Evolutionary conservation across 176 grass and related monocot species (phyloP).

Genomic region (Guadua angustifolia): DNA sequence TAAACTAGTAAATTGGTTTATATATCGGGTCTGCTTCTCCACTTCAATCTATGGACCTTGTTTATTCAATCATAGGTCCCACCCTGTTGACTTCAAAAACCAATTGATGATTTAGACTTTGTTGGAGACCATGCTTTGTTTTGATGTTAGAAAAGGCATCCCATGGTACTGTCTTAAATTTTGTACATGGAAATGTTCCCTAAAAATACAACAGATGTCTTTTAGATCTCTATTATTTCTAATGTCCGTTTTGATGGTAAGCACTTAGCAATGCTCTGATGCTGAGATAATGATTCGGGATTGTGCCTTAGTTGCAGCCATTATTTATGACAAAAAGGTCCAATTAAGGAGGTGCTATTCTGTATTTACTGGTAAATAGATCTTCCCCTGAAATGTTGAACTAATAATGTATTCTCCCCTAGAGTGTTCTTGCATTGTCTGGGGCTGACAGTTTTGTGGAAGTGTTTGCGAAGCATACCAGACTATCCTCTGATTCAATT

Average conservation of each 20-base stretch:
- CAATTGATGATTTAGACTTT: background rate
- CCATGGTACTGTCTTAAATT: background rate
- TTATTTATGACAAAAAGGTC: background rate
- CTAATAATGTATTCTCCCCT: conserved; percentile 1
- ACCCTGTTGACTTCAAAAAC: background rate
- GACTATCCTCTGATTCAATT: background rate
- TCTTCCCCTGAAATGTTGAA: background rate
- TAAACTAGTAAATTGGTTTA: background rate
- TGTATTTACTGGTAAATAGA: background rate
- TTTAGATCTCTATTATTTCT: background rate
- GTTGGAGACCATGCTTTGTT: conserved; percentile 14
- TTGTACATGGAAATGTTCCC: background rate
- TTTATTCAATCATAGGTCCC: background rate
- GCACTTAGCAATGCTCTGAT: background rate
- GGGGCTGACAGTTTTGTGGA: background rate
- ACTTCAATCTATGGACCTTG: background rate
- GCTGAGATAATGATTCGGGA: background rate
- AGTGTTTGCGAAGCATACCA: background rate
- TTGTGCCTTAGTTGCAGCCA: background rate
- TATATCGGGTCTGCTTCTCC: background rate
- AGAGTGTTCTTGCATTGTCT: background rate
- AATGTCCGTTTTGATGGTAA: background rate
- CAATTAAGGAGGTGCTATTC: background rate
- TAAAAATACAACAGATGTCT: background rate
- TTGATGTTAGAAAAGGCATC: background rate